Base-by-base conservation (phyloP, 148 eudicot species). In the Dianthus caryophyllus region DNA sequence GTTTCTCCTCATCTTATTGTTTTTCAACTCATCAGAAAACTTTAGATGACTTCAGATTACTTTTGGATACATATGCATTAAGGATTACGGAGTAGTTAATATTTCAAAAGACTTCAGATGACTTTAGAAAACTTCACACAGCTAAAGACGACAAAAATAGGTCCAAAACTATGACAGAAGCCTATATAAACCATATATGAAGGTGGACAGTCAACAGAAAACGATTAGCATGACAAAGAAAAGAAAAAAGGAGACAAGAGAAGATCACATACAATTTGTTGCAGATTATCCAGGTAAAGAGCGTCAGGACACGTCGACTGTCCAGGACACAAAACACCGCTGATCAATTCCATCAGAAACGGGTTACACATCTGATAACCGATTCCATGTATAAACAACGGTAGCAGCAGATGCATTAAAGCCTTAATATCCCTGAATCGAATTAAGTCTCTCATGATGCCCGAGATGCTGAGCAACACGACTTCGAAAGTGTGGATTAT, bases 341-440 rank as follows among this genome's bases (percentile, higher is more conserved):
- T 71, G 47, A 71, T 67, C 18, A 76, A 70, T 41, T 66, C 75
- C 64, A 66, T 57, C 36, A 76, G 33, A 76, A 60, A 46, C n/a
- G 75, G 79, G 33, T 38, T 61, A 6, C 41, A 51, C 24, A 76
- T 61, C 61, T 76, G 75, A 43, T 66, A 62, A 17, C 71, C 79
- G 41, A 71, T 71, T 5, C 79, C 79, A 66, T 76, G 79, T 22
- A 76, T 8, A 64, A 76, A 76, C 72, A 76, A 71, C 2, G 79
- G 58, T 39, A 51, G 52, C 11, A 76, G 59, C 64, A 76, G 27
- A 71, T 76, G 62, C 7, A 47, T 14, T 46, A 76, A 26, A 30
- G 53, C 39, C 72, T 66, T 76, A 59, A 66, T 31, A 44, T 71
- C 66, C 49, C 75, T 68, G 30, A 76, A 76, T 43, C 66, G 43